Evolutionary conservation across 2,329 filamentous ascomycete species (phyloP).

Genomic region (Elsinoe arachidis): DNA sequence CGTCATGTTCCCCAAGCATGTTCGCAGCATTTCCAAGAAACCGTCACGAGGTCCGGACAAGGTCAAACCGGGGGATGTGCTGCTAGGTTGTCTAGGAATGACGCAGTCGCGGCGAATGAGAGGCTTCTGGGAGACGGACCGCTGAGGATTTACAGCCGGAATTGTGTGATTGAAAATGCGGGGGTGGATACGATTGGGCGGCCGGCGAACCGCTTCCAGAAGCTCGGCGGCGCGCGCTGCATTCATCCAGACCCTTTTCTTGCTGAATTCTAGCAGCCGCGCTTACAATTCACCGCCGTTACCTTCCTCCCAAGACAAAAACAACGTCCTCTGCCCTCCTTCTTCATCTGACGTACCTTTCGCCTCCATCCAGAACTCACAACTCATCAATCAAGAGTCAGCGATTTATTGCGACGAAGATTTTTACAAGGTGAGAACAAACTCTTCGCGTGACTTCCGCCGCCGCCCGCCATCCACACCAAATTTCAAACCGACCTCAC

Average conservation of each 20-base stretch:
- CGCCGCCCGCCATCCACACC: neutral
- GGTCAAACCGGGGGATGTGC: constrained; percentile 8
- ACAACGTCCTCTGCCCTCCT: neutral
- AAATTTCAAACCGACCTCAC: constrained; percentile 8
- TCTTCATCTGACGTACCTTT: neutral
- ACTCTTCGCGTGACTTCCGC: neutral
- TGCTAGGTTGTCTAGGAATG: neutral
- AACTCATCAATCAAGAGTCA: neutral
- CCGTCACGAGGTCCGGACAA: neutral
- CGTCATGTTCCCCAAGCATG: neutral
- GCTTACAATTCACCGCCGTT: constrained; percentile 7
- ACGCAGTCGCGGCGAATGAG: constrained; percentile 4
- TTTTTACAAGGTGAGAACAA: neutral
- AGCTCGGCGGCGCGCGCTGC: neutral
- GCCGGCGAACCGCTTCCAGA: neutral
- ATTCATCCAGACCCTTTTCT: neutral
- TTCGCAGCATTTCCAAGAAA: neutral
- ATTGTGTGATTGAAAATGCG: neutral
- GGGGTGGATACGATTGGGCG: constrained; percentile 4
- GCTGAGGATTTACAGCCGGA: neutral
- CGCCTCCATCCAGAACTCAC: neutral
- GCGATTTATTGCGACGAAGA: neutral
- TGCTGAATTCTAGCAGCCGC: neutral
- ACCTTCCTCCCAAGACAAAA: neutral
- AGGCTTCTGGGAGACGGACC: neutral